These are phyloP conservation scores for Pseudonitzschia pungens DNA, from an alignment of 108 stramenopile species.

Conservation along the genomic window DNA sequence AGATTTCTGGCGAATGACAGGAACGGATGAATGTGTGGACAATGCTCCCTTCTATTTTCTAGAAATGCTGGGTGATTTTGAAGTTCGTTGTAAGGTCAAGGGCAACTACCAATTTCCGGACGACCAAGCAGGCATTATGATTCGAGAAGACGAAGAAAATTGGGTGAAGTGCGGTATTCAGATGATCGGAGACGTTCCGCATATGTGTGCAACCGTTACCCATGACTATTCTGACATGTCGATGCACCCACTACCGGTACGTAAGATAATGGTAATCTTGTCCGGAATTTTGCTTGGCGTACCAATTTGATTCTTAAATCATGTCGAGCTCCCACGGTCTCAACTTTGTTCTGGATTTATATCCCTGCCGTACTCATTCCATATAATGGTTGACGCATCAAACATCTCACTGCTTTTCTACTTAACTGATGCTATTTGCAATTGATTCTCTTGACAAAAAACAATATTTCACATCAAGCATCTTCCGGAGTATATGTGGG, in stretches of 20 bases:
- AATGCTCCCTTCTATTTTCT: constrained; percentile 50
- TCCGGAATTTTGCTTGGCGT: no score
- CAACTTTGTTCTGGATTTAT: no score
- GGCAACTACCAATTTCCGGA: constrained; percentile 40
- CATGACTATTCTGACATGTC: constrained; percentile 48
- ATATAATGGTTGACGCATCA: no score
- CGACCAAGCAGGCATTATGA: constrained; percentile 56
- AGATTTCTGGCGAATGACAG: constrained; percentile 52
- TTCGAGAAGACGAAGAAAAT: constrained; percentile 46
- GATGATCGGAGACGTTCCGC: constrained; percentile 32
- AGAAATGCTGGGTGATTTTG: constrained; percentile 50
- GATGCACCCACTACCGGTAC: constrained; percentile 35
- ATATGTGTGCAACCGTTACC: constrained; percentile 44
- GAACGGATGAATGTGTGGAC: constrained; percentile 34
- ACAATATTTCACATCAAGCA: constrained; percentile 1
- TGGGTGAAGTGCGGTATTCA: constrained; percentile 50
- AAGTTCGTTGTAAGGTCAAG: constrained; percentile 44
- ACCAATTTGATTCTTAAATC: no score
- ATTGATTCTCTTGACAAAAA: not conserved
- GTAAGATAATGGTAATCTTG: not conserved
- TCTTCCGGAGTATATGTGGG: constrained; percentile 39
- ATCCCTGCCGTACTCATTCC: no score
- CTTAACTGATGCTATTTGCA: not conserved
- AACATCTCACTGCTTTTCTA: not conserved
- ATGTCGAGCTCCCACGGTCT: no score